Evolutionary conservation across 2,329 filamentous ascomycete species (phyloP).

Genomic region (Metarhizium humberi): DNA sequence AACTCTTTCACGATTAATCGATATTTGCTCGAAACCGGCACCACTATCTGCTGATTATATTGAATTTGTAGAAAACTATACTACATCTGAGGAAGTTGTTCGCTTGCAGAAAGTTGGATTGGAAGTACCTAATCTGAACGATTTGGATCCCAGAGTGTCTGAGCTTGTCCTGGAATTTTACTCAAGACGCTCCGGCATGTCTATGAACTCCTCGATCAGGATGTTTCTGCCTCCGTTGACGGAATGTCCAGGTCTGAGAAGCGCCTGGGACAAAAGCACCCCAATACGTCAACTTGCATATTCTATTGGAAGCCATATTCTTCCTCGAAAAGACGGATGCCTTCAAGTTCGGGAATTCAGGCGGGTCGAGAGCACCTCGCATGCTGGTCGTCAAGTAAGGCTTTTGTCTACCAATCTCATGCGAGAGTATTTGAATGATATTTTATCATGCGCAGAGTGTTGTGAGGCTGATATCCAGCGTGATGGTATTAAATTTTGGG

Average conservation of each 20-base stretch:
- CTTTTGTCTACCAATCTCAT: slow-evolving; percentile 7
- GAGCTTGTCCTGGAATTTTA: slow-evolving; percentile 26
- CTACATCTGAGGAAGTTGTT: neutral
- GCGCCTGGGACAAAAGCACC: slow-evolving; percentile 46
- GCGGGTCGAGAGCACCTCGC: slow-evolving; percentile 20
- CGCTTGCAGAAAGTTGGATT: neutral
- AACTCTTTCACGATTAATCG: slow-evolving; percentile 20
- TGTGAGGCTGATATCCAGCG: slow-evolving; percentile 8
- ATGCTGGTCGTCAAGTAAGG: slow-evolving; percentile 18
- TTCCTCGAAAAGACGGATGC: neutral
- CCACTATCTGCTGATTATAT: slow-evolving; percentile 11
- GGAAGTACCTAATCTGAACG: slow-evolving; percentile 5
- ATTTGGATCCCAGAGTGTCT: slow-evolving; percentile 28
- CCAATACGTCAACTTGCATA: slow-evolving; percentile 45
- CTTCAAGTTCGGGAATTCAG: slow-evolving; percentile 26
- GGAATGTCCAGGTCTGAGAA: slow-evolving; percentile 44
- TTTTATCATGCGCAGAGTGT: slow-evolving; percentile 9
- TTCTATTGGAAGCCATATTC: slow-evolving; percentile 23
- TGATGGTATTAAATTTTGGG: slow-evolving; percentile 10
- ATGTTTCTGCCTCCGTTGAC: slow-evolving; percentile 59
- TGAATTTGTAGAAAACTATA: slow-evolving; percentile 1
- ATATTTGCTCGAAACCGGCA: slow-evolving; percentile 15
- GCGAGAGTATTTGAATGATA: slow-evolving; percentile 7
- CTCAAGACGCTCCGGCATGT: neutral
- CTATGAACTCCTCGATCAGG: slow-evolving; percentile 15